A percentile compares a stretch with the other conserved stretches of the same genome.
Conservation (phyloP, 352 stramenopile genomes). For the Globisporangium mamillatum region DNA sequence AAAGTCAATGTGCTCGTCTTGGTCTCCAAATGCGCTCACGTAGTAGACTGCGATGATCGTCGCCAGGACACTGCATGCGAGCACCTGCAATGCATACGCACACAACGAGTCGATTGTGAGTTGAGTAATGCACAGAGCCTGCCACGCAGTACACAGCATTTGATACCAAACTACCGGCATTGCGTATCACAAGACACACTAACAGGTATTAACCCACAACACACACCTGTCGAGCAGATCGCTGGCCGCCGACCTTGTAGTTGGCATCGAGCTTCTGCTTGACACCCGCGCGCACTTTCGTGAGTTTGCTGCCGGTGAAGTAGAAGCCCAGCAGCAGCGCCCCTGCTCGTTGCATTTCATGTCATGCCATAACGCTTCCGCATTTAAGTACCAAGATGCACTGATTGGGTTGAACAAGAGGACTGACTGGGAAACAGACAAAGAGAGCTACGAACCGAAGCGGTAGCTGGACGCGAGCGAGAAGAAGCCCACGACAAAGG, state of each 20-base stretch:
- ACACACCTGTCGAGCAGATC: constrained; percentile 46
- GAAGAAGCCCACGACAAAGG: constrained; percentile 63
- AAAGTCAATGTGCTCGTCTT: constrained; percentile 41
- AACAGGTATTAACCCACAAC: neutral
- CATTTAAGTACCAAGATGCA: neutral
- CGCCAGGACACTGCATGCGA: constrained; percentile 74
- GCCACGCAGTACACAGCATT: neutral
- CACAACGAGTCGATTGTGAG: neutral
- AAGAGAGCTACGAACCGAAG: constrained; percentile 39
- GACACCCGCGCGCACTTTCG: constrained; percentile 53
- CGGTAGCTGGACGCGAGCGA: constrained; percentile 63
- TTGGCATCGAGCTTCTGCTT: constrained; percentile 70
- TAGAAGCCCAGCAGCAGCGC: constrained; percentile 83
- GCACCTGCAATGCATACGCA: constrained; percentile 38
- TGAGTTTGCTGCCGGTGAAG: constrained; percentile 84
- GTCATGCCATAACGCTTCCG: neutral
- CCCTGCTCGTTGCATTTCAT: constrained; percentile 28
- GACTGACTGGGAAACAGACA: neutral
- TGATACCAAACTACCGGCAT: neutral
- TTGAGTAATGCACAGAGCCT: neutral
- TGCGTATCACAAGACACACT: neutral
- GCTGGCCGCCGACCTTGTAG: constrained; percentile 80
- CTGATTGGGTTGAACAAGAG: neutral
- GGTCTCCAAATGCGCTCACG: constrained; percentile 36
- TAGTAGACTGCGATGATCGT: constrained; percentile 64